A percentile compares a stretch with the other conserved stretches of the same genome.
Conservation (phyloP, 1,284 basidiomycete genomes). For the Naganishia sp. region DNA sequence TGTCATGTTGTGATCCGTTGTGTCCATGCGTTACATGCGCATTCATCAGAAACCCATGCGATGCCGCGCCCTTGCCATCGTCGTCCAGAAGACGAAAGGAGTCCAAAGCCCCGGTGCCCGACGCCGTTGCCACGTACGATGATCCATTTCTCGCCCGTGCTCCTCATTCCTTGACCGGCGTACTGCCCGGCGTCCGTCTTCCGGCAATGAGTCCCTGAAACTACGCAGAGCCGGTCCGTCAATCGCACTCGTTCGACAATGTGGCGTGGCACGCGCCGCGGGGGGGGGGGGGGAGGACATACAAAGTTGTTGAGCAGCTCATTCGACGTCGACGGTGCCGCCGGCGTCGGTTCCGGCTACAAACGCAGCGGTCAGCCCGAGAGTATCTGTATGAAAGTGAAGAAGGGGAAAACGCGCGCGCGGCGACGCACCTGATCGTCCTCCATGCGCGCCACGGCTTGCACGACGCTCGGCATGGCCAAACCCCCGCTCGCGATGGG, state of each 20-base stretch:
- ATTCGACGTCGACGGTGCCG: slow-evolving; percentile 16
- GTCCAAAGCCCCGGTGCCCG: too few species aligned
- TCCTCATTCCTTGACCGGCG: slow-evolving; percentile 17
- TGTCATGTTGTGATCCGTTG: too few species aligned
- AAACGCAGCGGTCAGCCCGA: neutral
- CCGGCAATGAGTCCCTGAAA: slow-evolving; percentile 49
- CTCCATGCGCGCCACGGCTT: slow-evolving; percentile 82
- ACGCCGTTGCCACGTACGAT: too few species aligned
- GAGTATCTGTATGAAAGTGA: neutral
- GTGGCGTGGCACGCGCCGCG: too few species aligned
- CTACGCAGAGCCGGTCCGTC: too few species aligned
- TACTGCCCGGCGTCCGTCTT: slow-evolving; percentile 30
- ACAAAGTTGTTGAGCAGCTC: slow-evolving; percentile 54
- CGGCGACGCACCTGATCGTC: slow-evolving; percentile 47
- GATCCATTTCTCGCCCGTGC: too few species aligned
- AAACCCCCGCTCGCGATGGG: slow-evolving; percentile 82
- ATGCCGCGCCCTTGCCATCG: too few species aligned
- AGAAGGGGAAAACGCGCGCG: neutral
- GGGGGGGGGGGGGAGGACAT: slow-evolving; percentile 28
- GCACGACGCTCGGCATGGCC: slow-evolving; percentile 79
- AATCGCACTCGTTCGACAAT: too few species aligned
- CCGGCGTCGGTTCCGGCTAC: slow-evolving; percentile 1
- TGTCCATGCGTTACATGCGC: too few species aligned
- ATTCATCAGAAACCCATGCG: too few species aligned
- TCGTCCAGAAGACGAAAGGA: too few species aligned